Evolutionary conservation across 495 filamentous ascomycete species (phyloP).

Genomic region (Talaromyces stipitatus): DNA sequence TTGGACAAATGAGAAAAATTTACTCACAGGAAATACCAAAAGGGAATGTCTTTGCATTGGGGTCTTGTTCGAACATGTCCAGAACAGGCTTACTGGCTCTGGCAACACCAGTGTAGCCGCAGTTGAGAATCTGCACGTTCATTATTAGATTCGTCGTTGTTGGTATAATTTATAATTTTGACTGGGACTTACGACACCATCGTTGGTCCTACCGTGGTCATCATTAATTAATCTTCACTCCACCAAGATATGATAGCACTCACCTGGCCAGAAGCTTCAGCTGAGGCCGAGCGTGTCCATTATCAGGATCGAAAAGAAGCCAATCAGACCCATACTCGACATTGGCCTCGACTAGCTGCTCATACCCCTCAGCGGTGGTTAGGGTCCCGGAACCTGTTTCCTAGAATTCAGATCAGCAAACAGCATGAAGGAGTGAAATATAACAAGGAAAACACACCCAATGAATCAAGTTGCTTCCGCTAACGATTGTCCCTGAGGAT

Average conservation of each 20-base stretch:
- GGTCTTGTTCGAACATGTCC: background rate
- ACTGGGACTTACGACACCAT: background rate
- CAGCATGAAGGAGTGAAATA: background rate
- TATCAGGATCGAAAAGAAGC: background rate
- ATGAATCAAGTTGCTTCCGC: background rate
- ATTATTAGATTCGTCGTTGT: background rate
- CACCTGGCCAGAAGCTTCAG: background rate
- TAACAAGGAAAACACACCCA: background rate
- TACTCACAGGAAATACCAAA: constrained; percentile 1
- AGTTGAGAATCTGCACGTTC: background rate
- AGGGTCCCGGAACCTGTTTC: background rate
- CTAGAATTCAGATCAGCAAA: background rate
- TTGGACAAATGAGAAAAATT: background rate
- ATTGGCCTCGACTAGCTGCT: background rate
- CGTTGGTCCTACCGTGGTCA: background rate
- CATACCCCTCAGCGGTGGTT: background rate
- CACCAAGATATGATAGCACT: background rate
- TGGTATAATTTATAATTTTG: background rate
- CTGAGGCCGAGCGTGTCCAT: background rate
- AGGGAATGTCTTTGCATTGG: background rate
- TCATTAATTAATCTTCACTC: background rate
- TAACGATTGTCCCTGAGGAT: background rate
- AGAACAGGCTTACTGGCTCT: background rate
- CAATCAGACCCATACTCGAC: background rate
- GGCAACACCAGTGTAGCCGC: background rate